phyloP scores from a whole-genome alignment of 2,329 filamentous ascomycete genomes.

The Aspergillus sp. region DNA sequence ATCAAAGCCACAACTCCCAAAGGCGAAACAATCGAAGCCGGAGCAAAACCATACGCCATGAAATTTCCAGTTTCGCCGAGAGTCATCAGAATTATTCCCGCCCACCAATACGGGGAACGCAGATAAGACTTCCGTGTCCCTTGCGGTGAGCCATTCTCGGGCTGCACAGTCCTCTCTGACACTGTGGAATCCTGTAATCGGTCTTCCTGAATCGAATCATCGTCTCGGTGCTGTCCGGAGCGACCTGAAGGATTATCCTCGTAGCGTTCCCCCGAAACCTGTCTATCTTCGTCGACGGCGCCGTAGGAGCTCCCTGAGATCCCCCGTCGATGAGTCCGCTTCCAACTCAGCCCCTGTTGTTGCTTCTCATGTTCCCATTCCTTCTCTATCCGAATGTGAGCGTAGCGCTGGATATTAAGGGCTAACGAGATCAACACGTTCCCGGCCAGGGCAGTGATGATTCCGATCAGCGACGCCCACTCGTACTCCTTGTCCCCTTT shows the following conservation, averaged over 20 bases:
- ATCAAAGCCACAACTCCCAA: conserved; percentile 95
- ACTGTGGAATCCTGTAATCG: conserved; percentile 32
- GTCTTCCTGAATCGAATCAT: conserved; percentile 46
- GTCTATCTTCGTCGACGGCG: conserved; percentile 30
- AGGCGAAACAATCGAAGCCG: conserved; percentile 94
- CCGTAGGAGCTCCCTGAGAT: conserved; percentile 42
- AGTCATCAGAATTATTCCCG: conserved; percentile 87
- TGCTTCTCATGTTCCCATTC: conserved; percentile 62
- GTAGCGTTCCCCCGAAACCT: conserved; percentile 15
- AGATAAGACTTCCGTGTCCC: conserved; percentile 71
- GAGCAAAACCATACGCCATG: conserved; percentile 93
- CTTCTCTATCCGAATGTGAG: conserved; percentile 79
- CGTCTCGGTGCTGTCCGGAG: conserved; percentile 15
- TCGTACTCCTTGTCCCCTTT: conserved; percentile 25
- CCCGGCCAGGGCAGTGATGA: conserved; percentile 85
- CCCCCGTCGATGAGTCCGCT: conserved; percentile 35
- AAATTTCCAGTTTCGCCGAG: conserved; percentile 95
- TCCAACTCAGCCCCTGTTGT: conserved; percentile 55
- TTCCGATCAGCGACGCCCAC: conserved; percentile 95
- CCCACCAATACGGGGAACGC: conserved; percentile 93
- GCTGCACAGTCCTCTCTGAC: conserved; percentile 41
- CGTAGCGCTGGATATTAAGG: conserved; percentile 94
- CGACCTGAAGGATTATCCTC: conserved; percentile 20
- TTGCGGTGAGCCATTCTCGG: conserved; percentile 37
- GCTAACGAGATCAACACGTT: conserved; percentile 94